phyloP scores from a whole-genome alignment of 345 rosid genomes.

The Salix viminalis region DNA sequence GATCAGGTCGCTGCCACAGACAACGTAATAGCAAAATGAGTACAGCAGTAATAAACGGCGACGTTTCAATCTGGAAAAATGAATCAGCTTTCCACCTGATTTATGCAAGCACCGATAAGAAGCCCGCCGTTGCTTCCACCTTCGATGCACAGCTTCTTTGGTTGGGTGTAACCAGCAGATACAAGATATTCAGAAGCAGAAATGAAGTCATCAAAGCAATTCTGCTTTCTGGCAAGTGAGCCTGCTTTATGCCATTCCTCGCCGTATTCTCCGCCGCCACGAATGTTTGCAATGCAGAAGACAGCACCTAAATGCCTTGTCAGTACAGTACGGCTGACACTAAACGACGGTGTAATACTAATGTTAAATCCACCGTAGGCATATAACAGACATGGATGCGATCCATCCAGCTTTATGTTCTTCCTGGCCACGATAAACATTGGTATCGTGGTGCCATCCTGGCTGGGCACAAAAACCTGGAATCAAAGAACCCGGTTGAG shows the following conservation, averaged over 20 bases:
- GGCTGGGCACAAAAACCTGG: slow-evolving; percentile 77
- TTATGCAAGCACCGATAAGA: slow-evolving; percentile 86
- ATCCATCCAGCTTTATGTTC: slow-evolving; percentile 60
- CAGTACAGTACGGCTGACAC: slow-evolving; percentile 60
- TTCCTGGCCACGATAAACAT: slow-evolving; percentile 68
- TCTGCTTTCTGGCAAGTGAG: slow-evolving; percentile 71
- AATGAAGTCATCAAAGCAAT: slow-evolving; percentile 85
- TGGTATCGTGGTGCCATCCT: slow-evolving; percentile 79
- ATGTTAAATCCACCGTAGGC: slow-evolving; percentile 88
- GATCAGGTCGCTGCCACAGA: slow-evolving; percentile 77
- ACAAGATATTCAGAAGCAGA: slow-evolving; percentile 67
- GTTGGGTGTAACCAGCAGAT: slow-evolving; percentile 70
- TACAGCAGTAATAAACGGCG: background rate
- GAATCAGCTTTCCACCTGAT: slow-evolving; percentile 55
- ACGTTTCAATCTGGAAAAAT: slow-evolving; percentile 8
- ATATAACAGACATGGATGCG: slow-evolving; percentile 82
- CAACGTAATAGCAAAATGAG: background rate
- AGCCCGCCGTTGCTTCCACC: slow-evolving; percentile 97
- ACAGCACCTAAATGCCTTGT: slow-evolving; percentile 70
- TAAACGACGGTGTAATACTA: slow-evolving; percentile 72
- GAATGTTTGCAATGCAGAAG: slow-evolving; percentile 74
- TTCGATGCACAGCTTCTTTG: slow-evolving; percentile 76
- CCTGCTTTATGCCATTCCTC: slow-evolving; percentile 97
- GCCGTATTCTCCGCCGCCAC: slow-evolving; percentile 98
- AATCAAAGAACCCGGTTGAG: slow-evolving; percentile 5